A percentile compares a stretch with the other conserved stretches of the same genome.
Evolutionary conservation across 306 rosid species (phyloP).

Genomic region (Cicer pinnatifidum): DNA sequence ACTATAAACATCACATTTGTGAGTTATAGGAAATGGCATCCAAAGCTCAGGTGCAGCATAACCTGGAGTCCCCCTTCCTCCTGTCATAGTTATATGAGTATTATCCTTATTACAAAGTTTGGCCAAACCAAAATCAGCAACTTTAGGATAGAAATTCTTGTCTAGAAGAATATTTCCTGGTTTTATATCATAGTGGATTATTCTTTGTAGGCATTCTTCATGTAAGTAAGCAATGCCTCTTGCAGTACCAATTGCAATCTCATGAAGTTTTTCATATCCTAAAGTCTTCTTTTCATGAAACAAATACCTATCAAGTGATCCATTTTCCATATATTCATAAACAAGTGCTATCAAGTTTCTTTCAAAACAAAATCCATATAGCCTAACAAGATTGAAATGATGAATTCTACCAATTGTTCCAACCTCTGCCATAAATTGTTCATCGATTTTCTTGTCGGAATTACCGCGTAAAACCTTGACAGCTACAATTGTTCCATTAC

Average conservation of each 20-base stretch:
- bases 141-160: conserved; percentile 49
- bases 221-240: conserved; percentile 56
- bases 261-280: conserved; percentile 51
- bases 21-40: conserved; percentile 55
- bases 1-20: conserved; percentile 63
- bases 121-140: conserved; percentile 65
- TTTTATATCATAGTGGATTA: conserved; percentile 64
- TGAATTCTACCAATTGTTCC: conserved; percentile 47
- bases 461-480: conserved; percentile 54
- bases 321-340: conserved; percentile 55
- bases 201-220: conserved; percentile 58
- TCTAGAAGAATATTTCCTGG: conserved; percentile 63
- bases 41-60: conserved; percentile 63
- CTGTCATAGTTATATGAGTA: conserved; percentile 51
- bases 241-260: conserved; percentile 60
- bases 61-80: conserved; percentile 63
- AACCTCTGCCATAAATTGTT: conserved; percentile 53
- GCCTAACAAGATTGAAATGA: conserved; percentile 58
- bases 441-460: conserved; percentile 47
- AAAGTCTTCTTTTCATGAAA: conserved; percentile 43
- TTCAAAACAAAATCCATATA: conserved; percentile 58
- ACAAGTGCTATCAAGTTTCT: conserved; percentile 52
- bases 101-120: conserved; percentile 51
- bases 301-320: conserved; percentile 56
- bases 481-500: conserved; percentile 48